phyloP scores from a whole-genome alignment of 2,329 filamentous ascomycete genomes.

The Ophiostoma fasciatum region DNA sequence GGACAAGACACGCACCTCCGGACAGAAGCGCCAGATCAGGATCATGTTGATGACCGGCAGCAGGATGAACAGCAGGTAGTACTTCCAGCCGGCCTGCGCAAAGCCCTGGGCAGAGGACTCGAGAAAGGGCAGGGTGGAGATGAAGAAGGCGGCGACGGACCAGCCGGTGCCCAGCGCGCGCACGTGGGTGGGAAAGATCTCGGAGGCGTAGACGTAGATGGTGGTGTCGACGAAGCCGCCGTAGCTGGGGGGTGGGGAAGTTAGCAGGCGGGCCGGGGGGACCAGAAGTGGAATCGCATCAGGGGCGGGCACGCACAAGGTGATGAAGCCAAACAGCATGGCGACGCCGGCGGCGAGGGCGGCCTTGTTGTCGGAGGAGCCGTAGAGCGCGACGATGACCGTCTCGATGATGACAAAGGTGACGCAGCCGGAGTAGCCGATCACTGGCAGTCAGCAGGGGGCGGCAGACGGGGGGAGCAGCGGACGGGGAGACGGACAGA shows the following conservation, averaged over 20 bases:
- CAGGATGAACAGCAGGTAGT: constrained; percentile 4
- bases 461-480: no score
- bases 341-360: constrained; percentile 2
- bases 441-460: neutral
- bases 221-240: constrained; percentile 2
- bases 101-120: neutral
- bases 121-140: constrained; percentile 1
- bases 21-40: neutral
- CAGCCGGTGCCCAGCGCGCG: constrained; percentile 4
- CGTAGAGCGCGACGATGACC: neutral
- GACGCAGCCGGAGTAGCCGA: constrained; percentile 1
- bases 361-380: neutral
- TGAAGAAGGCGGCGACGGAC: neutral
- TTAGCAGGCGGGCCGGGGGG: neutral
- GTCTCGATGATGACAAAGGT: neutral
- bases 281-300: neutral
- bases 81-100: constrained; percentile 5
- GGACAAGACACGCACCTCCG: no score
- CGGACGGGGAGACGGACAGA: neutral
- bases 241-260: constrained; percentile 1
- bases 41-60: neutral
- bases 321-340: constrained; percentile 4
- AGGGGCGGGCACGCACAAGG: constrained; percentile 3
- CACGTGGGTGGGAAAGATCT: constrained; percentile 6
- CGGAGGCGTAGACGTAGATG: constrained; percentile 4